phyloP scores from a whole-genome alignment of 345 rosid species.

The Clausena lansium region DNA sequence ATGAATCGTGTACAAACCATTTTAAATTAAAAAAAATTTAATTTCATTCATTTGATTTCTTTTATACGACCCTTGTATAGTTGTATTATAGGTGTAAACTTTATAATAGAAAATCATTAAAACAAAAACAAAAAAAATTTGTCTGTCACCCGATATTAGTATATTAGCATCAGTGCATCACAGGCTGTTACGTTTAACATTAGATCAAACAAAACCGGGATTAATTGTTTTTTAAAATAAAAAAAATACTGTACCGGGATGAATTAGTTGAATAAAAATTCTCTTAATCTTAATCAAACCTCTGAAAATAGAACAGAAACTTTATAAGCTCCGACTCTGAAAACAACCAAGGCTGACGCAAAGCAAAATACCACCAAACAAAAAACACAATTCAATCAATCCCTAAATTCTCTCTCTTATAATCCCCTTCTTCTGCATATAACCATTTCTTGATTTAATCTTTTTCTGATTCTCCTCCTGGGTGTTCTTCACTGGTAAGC shows the following conservation, averaged over 20 bases:
- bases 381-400: too few species aligned
- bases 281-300: neutral
- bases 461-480: neutral
- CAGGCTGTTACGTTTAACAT: neutral
- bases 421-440: neutral
- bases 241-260: too few species aligned
- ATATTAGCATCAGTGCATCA: neutral
- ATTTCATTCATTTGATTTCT: too few species aligned
- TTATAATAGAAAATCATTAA: neutral
- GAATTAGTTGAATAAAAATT: neutral
- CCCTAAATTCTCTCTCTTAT: neutral
- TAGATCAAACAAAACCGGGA: neutral
- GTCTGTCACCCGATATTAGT: neutral
- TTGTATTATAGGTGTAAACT: neutral
- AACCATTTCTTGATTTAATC: neutral
- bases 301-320: too few species aligned
- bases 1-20: neutral
- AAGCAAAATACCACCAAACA: conserved; percentile 1
- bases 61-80: neutral
- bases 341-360: neutral
- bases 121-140: too few species aligned
- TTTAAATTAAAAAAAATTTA: too few species aligned
- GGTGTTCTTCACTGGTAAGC: conserved; percentile 2
- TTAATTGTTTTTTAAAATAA: too few species aligned
- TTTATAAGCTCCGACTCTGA: neutral